Conservation (phyloP, 306 rosid genomes). For the Dryas drummondii region DNA sequence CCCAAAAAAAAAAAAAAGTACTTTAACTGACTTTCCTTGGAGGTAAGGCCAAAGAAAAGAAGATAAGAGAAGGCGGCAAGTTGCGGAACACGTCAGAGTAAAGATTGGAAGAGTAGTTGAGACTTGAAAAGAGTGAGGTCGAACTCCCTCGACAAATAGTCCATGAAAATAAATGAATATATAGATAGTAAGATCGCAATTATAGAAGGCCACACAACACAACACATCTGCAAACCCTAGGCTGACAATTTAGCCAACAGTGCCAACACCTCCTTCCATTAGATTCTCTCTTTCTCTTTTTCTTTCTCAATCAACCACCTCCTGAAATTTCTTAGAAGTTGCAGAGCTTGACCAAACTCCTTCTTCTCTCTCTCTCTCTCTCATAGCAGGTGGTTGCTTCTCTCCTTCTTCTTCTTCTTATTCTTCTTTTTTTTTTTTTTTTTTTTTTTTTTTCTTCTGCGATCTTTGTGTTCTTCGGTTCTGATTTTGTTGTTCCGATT, state of each 20-base stretch:
- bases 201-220: background rate
- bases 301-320: background rate
- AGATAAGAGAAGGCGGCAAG: background rate
- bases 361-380: background rate
- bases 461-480: background rate
- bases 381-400: slow-evolving; percentile 10
- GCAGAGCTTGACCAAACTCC: background rate
- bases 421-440: too few relatives aligned
- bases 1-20: too few relatives aligned
- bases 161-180: background rate
- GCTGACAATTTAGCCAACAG: background rate
- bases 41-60: background rate
- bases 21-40: too few relatives aligned
- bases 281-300: background rate
- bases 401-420: background rate
- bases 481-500: background rate
- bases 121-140: too few relatives aligned
- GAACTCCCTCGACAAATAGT: too few relatives aligned
- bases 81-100: background rate
- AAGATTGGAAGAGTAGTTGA: background rate
- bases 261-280: background rate
- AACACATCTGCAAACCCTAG: background rate
- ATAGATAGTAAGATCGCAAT: background rate
- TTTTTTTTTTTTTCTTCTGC: background rate
- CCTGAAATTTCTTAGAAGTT: slow-evolving; percentile 18